A percentile compares a stretch with the other conserved stretches of the same genome.
Evolutionary conservation across 169 alveolate genomes (phyloP).

Genomic region (Eimeria falciformis): DNA sequence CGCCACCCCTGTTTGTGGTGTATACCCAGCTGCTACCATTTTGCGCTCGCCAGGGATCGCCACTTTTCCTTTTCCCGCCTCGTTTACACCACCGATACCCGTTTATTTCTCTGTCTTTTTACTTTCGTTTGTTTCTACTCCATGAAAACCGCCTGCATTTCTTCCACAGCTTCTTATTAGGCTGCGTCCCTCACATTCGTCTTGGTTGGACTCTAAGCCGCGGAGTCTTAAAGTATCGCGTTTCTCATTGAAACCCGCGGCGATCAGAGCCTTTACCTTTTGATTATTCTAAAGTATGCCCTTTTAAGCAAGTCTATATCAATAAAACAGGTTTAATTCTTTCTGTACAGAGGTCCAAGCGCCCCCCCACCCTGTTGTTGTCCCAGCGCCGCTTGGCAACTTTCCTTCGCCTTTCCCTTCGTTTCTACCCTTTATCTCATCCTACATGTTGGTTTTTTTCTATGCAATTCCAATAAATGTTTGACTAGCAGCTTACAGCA

Average conservation of each 20-base stretch:
- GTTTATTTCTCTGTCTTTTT: not conserved
- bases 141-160: slow-evolving; percentile 31
- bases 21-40: slow-evolving; percentile 56
- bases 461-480: not conserved
- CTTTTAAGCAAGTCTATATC: not conserved
- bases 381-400: slow-evolving; percentile 29
- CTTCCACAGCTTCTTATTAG: not conserved
- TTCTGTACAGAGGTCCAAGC: not conserved
- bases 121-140: not conserved
- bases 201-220: slow-evolving; percentile 41
- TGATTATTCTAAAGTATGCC: not conserved
- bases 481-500: not conserved
- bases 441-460: too few relatives aligned
- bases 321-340: not conserved
- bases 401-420: slow-evolving; percentile 16
- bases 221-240: slow-evolving; percentile 32
- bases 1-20: slow-evolving; percentile 26
- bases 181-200: slow-evolving; percentile 52
- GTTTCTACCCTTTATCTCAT: not conserved
- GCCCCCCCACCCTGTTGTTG: slow-evolving; percentile 30
- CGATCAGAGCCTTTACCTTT: slow-evolving; percentile 29
- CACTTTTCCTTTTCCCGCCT: slow-evolving; percentile 2
- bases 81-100: slow-evolving; percentile 6
- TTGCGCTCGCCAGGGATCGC: slow-evolving; percentile 71
- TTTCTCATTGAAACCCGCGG: slow-evolving; percentile 56